A percentile compares a stretch with the other conserved stretches of the same genome.
phyloP scores from a whole-genome alignment of 1,284 basidiomycete species.

The Mycosarcoma mackinlayi region DNA sequence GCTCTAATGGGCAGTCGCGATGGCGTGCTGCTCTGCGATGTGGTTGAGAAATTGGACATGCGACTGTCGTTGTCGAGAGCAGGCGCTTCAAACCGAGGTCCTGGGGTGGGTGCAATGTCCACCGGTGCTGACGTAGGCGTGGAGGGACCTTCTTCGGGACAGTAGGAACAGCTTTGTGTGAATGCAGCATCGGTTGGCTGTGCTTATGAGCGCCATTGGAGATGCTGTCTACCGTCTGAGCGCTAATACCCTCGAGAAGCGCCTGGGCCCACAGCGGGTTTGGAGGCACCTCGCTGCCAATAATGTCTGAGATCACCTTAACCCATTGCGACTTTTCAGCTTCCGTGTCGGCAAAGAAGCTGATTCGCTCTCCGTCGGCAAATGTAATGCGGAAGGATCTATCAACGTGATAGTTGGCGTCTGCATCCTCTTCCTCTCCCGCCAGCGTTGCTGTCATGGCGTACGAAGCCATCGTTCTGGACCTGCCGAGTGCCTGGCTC shows the following conservation, averaged over 20 bases:
- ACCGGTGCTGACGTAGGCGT: conserved; percentile 15
- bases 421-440: conserved; percentile 73
- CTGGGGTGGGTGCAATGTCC: background rate
- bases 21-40: conserved; percentile 21
- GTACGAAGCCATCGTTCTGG: conserved; percentile 34
- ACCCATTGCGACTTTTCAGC: conserved; percentile 88
- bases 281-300: conserved; percentile 48
- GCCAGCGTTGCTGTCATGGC: conserved; percentile 32
- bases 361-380: conserved; percentile 80
- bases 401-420: conserved; percentile 76
- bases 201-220: conserved; percentile 16
- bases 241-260: conserved; percentile 27
- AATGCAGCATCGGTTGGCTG: conserved; percentile 27
- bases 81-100: background rate
- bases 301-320: conserved; percentile 67
- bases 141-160: conserved; percentile 29
- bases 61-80: conserved; percentile 17
- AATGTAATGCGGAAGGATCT: conserved; percentile 89
- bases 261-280: conserved; percentile 63
- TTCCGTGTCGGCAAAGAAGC: conserved; percentile 90
- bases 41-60: conserved; percentile 15
- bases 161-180: conserved; percentile 29
- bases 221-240: background rate
- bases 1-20: conserved; percentile 34
- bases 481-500: conserved; percentile 33